Percentiles rank a stretch among this genome's conserved stretches.
Evolutionary conservation across 2,329 filamentous ascomycete species (phyloP).

Genomic region (Byssothecium circinans): DNA sequence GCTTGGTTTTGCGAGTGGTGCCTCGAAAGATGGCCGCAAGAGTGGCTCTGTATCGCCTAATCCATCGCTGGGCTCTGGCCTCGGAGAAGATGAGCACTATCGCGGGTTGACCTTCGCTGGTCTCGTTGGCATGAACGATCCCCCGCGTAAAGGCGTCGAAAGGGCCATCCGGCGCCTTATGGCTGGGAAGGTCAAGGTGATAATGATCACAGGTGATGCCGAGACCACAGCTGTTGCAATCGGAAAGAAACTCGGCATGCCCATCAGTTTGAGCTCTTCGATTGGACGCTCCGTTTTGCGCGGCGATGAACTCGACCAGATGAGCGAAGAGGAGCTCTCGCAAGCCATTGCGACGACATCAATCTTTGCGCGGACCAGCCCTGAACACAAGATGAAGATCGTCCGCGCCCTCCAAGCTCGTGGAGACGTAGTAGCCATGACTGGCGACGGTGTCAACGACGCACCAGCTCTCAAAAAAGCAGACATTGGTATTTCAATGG

Average conservation of each 20-base stretch:
- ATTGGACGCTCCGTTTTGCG: constrained; percentile 72
- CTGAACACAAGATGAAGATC: constrained; percentile 98
- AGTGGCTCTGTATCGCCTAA: constrained; percentile 38
- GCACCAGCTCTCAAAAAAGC: constrained; percentile 95
- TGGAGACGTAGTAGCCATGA: constrained; percentile 98
- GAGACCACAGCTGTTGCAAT: constrained; percentile 94
- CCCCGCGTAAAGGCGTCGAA: constrained; percentile 85
- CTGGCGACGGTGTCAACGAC: constrained; percentile 96
- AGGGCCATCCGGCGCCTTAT: constrained; percentile 86
- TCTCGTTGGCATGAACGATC: constrained; percentile 95
- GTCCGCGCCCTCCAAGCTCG: constrained; percentile 86
- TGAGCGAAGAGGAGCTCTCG: constrained; percentile 83
- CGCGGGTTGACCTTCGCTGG: constrained; percentile 85
- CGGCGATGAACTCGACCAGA: constrained; percentile 89
- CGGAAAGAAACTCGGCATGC: constrained; percentile 93
- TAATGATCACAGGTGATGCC: constrained; percentile 98
- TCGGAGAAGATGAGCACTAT: constrained; percentile 72
- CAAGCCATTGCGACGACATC: constrained; percentile 85
- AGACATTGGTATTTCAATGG: constrained; percentile 98
- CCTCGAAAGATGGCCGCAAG: constrained; percentile 46
- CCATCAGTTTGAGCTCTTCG: constrained; percentile 64
- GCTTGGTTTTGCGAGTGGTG: constrained; percentile 87
- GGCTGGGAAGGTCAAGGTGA: constrained; percentile 92
- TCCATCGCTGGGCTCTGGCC: constrained; percentile 22
- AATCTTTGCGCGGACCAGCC: constrained; percentile 94